Conservation (phyloP, 352 stramenopile genomes). For the Ophiocytium majus region DNA sequence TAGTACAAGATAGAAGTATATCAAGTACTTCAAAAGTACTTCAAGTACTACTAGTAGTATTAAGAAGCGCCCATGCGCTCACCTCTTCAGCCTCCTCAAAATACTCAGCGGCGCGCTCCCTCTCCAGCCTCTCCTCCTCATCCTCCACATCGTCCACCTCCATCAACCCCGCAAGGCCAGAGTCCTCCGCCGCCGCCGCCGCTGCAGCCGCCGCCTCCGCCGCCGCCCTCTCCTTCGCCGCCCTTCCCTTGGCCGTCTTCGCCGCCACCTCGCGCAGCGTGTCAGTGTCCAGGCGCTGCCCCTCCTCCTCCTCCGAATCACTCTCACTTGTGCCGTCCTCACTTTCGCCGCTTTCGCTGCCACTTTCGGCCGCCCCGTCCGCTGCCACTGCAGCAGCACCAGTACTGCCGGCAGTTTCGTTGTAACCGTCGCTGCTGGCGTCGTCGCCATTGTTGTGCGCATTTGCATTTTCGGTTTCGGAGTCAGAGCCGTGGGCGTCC, state of each 20-base stretch:
- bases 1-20: too few relatives aligned
- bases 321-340: neutral
- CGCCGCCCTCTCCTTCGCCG: slow-evolving; percentile 16
- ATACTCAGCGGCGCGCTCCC: slow-evolving; percentile 39
- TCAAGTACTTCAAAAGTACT: too few relatives aligned
- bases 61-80: too few relatives aligned
- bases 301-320: neutral
- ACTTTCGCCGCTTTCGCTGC: slow-evolving; percentile 18
- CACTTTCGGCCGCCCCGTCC: neutral
- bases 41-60: too few relatives aligned
- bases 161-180: neutral
- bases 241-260: slow-evolving; percentile 21
- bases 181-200: neutral
- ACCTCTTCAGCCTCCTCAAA: slow-evolving; percentile 43
- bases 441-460: too few relatives aligned
- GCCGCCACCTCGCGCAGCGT: neutral
- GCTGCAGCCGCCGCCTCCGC: neutral
- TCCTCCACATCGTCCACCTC: slow-evolving; percentile 35
- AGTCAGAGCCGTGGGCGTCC: too few relatives aligned
- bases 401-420: neutral
- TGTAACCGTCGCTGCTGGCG: too few relatives aligned
- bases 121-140: slow-evolving; percentile 45
- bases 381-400: neutral
- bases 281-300: neutral
- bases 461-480: too few relatives aligned